Percentiles rank a stretch among this genome's conserved stretches.
phyloP scores from a whole-genome alignment of 2,329 filamentous ascomycete species.

The Colletotrichum higginsianum region DNA sequence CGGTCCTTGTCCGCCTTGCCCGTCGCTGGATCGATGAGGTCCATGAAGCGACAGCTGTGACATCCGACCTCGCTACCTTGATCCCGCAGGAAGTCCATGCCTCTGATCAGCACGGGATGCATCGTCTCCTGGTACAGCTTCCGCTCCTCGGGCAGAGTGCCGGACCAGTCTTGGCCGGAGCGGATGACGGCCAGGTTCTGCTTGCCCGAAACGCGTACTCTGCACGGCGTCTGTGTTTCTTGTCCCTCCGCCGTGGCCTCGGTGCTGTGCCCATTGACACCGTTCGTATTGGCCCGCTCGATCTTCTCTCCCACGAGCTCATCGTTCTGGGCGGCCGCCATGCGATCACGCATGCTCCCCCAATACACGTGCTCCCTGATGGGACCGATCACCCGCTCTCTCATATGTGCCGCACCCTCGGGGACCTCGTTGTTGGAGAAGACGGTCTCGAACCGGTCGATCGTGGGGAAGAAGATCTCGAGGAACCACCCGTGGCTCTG shows the following conservation, averaged over 20 bases:
- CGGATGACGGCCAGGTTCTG: conserved; percentile 60
- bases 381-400: conserved; percentile 52
- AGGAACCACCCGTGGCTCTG: conserved; percentile 57
- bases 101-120: conserved; percentile 59
- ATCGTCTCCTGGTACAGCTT: conserved; percentile 60
- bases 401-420: conserved; percentile 60
- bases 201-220: conserved; percentile 50
- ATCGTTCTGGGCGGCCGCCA: conserved; percentile 57
- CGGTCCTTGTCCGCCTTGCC: conserved; percentile 48
- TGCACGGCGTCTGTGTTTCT: neutral
- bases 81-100: conserved; percentile 62
- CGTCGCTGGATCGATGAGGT: conserved; percentile 52
- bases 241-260: neutral
- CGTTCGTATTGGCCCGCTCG: conserved; percentile 5
- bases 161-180: conserved; percentile 62
- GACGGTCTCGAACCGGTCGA: conserved; percentile 61
- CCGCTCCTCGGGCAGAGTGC: conserved; percentile 56
- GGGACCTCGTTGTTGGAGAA: conserved; percentile 54
- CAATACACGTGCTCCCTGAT: conserved; percentile 62
- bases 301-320: conserved; percentile 48
- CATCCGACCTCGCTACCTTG: conserved; percentile 60
- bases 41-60: conserved; percentile 60
- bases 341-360: conserved; percentile 62
- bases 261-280: conserved; percentile 44
- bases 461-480: conserved; percentile 57